Evolutionary conservation across 306 rosid genomes (phyloP), one percentile per base, ranked within the genome.

Genomic region (Cucumis hystrix): DNA sequence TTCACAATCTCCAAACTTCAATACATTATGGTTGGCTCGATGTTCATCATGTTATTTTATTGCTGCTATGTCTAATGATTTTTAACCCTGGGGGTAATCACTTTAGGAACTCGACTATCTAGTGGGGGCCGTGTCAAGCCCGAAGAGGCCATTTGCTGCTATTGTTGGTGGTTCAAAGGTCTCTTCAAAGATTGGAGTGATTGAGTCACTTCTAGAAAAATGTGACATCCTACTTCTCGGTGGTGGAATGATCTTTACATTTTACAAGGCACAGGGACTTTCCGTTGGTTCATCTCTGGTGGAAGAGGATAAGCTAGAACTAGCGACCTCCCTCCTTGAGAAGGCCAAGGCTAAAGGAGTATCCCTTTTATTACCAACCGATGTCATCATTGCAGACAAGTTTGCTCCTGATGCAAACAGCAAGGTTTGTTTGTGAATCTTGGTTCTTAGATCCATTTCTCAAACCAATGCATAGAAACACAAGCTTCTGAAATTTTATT

Each of bases 151-250:
- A 76, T 96, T 96, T 85, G 99, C 99, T 69, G 99, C 99, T 88
- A 96, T 96, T 86, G 99, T 96, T 58, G 99, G 99, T 87, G 99
- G 99, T 83, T 92, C 99, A 45, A 96, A 96, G 90, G 99, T 96
- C 75, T 96, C 99, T 23, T 90, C 98, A 65, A 96, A 96, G 86
- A 96, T 96, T 76, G 99, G 99, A 59, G 99, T 96, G 71, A 96
- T 96, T 3, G 99, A 96, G 69, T 96, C 99, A 23, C 96, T 96
- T 23, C 86, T 96, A 20, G 99, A 96, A 81, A 96, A 92, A 72
- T 87, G 83, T 81, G 97, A 96, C 81, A 83, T 87, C 78, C 92
- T 96, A 64, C 91, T 96, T 81, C 99, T 96, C 35, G 99, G 99
- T 67, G 99, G 99, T 67, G 99, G 99, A 6, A 96, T 96, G 99